These are phyloP conservation scores for Diaporthe ampelina DNA, from an alignment of 2,329 filamentous ascomycete species.

Conservation along the genomic window DNA sequence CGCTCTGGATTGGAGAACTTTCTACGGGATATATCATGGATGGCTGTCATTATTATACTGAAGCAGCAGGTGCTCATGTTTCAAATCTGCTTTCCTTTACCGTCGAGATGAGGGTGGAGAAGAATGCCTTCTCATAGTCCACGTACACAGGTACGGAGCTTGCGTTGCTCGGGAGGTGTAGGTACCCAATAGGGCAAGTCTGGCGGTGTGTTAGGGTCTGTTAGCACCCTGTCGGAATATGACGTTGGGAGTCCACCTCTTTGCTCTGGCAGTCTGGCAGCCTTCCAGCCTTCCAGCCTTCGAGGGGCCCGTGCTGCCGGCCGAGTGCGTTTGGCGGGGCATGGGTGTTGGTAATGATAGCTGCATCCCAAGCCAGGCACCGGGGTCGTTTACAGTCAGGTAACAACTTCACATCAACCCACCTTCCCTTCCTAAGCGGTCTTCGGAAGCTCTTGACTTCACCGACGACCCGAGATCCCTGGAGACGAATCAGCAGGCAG, in stretches of 20 bases:
- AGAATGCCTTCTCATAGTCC: neutral
- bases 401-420: slow-evolving; percentile 10
- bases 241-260: slow-evolving; percentile 3
- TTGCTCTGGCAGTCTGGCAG: neutral
- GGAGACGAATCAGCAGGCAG: neutral
- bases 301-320: slow-evolving; percentile 33
- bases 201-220: neutral
- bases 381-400: neutral
- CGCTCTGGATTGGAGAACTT: neutral
- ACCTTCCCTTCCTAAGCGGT: neutral
- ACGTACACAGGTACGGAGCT: neutral
- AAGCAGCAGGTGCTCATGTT: neutral
- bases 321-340: slow-evolving; percentile 33
- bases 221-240: slow-evolving; percentile 20
- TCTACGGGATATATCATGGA: neutral
- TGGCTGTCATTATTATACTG: neutral
- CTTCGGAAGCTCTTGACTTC: neutral
- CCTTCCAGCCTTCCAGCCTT: too few species aligned
- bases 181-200: slow-evolving; percentile 11
- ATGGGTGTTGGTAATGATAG: slow-evolving; percentile 16
- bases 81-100: neutral
- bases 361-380: slow-evolving; percentile 19
- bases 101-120: neutral
- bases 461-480: neutral
- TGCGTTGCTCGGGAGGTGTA: neutral